Evolutionary conservation across 2,329 filamentous ascomycete species (phyloP), one percentile per base, ranked within the genome.

Genomic region (Diaporthe longicolla): DNA sequence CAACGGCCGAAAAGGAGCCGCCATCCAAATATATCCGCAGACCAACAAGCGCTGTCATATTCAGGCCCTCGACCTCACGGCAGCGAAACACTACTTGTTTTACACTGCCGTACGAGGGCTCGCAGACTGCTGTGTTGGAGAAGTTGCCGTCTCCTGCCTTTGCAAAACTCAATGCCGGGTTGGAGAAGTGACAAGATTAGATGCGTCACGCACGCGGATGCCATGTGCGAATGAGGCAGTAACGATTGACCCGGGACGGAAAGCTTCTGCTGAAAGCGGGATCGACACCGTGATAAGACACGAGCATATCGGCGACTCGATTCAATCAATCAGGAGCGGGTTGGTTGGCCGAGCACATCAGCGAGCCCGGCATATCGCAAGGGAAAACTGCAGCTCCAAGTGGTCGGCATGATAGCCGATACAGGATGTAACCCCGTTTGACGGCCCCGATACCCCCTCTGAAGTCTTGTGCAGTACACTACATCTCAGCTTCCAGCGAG

Each of bases 391-490:
- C 73, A 73, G 43, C 43, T 70, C 26, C 73, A 59, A 75, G 61
- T 75, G 70, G 73, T 32, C 52, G 70, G 50, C 24, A 37, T 58
- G 48, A 63, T 43, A 75, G 58, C 71, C 73, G 73, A 73, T 73
- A 75, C 71, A 73, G 50, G 21, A 66, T 75, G 65, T 35, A 59
- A 71, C 71, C 71, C 48, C 59, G 54, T 61, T 24, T 24, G 29
- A 52, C 32, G 21, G 29, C 52, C 63, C 45, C 55, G 32, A 54
- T 21, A 54, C 61, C 66, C 52, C 57, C 45, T 48, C 32, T 71
- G 57, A 24, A 55, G 13, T 37, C 29, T 35, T 50, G 57, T 17
- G 17, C 29, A 26, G 24, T 24, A 65, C 48, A 35, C 37, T 45
- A 61, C 58, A 55, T 13, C 26, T 59, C 37, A 50, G 72, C 52